Percentiles rank a stretch among this genome's conserved stretches.
phyloP scores from a whole-genome alignment of 805 yeast species.

The Yarrowia yakushimensis region DNA sequence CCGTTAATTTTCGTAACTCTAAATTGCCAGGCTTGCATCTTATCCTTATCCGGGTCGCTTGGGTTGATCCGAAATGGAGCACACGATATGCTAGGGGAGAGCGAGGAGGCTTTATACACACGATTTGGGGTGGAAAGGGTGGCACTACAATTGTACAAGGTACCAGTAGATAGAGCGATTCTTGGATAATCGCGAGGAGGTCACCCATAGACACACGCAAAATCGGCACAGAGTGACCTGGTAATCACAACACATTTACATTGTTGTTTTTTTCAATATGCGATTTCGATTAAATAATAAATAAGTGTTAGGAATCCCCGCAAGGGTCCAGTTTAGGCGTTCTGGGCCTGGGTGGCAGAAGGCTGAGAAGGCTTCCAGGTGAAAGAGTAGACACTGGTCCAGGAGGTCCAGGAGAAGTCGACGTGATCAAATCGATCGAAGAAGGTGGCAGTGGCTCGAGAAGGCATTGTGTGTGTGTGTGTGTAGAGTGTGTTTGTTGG shows the following conservation, averaged over 20 bases:
- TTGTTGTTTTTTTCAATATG: background rate
- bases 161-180: no score
- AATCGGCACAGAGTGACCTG: no score
- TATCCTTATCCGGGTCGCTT: constrained; percentile 13
- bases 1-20: constrained; percentile 1
- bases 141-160: no score
- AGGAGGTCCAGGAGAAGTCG: constrained; percentile 20
- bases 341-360: background rate
- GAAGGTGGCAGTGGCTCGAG: constrained; percentile 21
- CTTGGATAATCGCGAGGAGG: no score
- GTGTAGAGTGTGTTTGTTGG: background rate
- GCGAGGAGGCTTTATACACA: background rate
- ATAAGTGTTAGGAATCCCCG: background rate
- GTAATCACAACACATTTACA: no score
- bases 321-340: background rate
- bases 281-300: background rate
- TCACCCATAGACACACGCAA: no score
- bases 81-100: background rate
- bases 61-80: constrained; percentile 3
- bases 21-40: background rate
- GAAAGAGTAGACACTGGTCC: constrained; percentile 13
- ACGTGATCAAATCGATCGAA: constrained; percentile 21
- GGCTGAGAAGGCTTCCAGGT: constrained; percentile 13
- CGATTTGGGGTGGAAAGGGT: background rate
- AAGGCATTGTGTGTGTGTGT: constrained; percentile 1